These are phyloP conservation scores for Colletotrichum godetiae DNA, from an alignment of 2,329 filamentous ascomycete species.

Conservation along the genomic window DNA sequence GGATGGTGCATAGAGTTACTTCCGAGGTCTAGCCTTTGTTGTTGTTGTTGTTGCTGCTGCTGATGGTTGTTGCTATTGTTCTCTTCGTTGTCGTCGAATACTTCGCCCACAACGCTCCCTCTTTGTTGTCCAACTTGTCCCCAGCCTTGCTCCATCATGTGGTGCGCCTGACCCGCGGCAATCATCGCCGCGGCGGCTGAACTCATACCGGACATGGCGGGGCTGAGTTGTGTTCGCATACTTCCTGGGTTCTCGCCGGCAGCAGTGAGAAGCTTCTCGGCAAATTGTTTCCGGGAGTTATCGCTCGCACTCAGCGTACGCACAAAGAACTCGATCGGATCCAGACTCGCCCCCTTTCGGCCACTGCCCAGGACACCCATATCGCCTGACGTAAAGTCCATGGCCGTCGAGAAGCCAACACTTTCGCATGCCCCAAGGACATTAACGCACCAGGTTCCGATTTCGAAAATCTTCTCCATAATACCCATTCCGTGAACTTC, in stretches of 20 bases:
- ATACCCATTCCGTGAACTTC: conserved; percentile 62
- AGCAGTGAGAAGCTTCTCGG: conserved; percentile 54
- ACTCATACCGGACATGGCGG: conserved; percentile 38
- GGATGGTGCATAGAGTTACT: conserved; percentile 14
- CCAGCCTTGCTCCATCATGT: conserved; percentile 16
- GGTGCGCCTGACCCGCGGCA: not conserved
- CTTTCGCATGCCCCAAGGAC: conserved; percentile 52
- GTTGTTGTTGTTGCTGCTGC: not conserved
- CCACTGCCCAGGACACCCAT: conserved; percentile 46
- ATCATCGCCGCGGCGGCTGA: conserved; percentile 21
- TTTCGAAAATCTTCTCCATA: conserved; percentile 62
- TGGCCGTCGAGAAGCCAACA: conserved; percentile 39
- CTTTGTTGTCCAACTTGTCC: conserved; percentile 9
- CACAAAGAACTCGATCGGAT: conserved; percentile 57
- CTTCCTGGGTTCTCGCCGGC: conserved; percentile 52
- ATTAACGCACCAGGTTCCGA: conserved; percentile 57
- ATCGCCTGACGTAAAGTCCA: conserved; percentile 47
- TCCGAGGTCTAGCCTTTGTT: conserved; percentile 12
- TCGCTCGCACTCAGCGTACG: conserved; percentile 56
- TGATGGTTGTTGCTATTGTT: not conserved
- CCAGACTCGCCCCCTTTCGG: conserved; percentile 46
- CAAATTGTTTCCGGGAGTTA: conserved; percentile 55
- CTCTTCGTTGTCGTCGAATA: conserved; percentile 30
- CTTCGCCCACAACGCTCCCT: conserved; percentile 25
- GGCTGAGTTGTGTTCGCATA: conserved; percentile 48